Evolutionary conservation across 371 early-diverging fungal species (phyloP).

Genomic region (Mucor circinelloides): DNA sequence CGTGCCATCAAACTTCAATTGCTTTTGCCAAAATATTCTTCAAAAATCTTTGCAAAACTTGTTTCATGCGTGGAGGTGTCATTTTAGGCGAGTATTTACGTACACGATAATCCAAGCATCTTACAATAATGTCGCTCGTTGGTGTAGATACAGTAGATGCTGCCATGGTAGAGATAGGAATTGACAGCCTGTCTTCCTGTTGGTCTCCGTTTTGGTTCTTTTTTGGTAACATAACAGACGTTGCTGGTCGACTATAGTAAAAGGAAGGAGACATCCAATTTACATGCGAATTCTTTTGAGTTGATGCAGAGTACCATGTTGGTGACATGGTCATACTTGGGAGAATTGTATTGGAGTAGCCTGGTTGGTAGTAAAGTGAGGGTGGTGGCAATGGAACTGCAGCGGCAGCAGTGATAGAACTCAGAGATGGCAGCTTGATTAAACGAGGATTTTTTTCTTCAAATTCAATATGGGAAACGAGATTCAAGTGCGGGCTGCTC

Average conservation of each 20-base stretch:
- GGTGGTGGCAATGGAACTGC: conserved; percentile 26
- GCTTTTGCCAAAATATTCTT: conserved; percentile 44
- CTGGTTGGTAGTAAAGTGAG: conserved; percentile 43
- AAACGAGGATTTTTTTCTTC: conserved; percentile 15
- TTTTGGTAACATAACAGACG: conserved; percentile 34
- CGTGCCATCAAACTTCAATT: not conserved
- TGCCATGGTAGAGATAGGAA: not conserved
- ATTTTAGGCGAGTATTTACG: conserved; percentile 42
- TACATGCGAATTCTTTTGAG: conserved; percentile 41
- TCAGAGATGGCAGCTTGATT: conserved; percentile 4
- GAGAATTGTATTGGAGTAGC: conserved; percentile 34
- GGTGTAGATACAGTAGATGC: conserved; percentile 12
- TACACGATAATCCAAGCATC: conserved; percentile 44
- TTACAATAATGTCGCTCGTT: conserved; percentile 31
- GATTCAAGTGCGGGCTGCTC: conserved; percentile 2
- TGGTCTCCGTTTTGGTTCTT: not conserved
- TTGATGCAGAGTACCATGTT: conserved; percentile 46
- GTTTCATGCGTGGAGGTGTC: conserved; percentile 47
- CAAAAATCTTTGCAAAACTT: conserved; percentile 45
- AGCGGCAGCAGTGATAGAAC: conserved; percentile 12
- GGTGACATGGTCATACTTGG: conserved; percentile 51
- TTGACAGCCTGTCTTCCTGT: not conserved
- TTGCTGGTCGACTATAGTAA: conserved; percentile 45
- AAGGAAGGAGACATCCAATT: conserved; percentile 53
- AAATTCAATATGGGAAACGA: conserved; percentile 11